Base-by-base conservation (phyloP, 2,329 filamentous ascomycete genomes). In the Aspergillus persii region DNA sequence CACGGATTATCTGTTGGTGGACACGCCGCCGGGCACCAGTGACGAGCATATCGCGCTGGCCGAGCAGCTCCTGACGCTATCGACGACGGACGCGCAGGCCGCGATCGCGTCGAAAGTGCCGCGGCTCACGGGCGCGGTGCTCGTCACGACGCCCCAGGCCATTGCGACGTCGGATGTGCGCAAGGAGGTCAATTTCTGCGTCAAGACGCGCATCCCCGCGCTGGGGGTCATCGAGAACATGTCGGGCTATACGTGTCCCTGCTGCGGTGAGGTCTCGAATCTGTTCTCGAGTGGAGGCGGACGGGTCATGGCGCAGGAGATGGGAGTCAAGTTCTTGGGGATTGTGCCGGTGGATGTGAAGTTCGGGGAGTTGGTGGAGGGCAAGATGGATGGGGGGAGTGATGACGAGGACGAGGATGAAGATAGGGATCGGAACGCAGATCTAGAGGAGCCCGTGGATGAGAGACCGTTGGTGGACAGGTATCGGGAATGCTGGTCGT, bases 211-310 rank as follows among this genome's bases (percentile, higher is more conserved):
- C 31, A 88, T 96, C 52, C 81, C 83, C 2, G 86, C 96, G 39
- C 80, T 98, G 9, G 95, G 95, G 0, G 93, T 99, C 1, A 85
- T 99, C 50, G 95, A 99, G 79, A 99, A 99, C 74, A 98, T 99
- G 95, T 76, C 76, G 1, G 79, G 79, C 0, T 81, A 80, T 71
- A 74, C 79, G 53, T 81, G 79, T 66, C 85, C 85, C 12, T 87
- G 85, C 61, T 88, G 85, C 70, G 83, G 83, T 53, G 92, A 97
- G 74, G 96, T 94, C 76, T 96, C 91, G 54, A 91, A 98, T 76
- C 85, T 98, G 54, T 99, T 99, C 74, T 92, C 89, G 54, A 93
- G 90, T 57, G 95, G 95, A 3, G 95, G 95, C 3, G 95, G 95
- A 7, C 82, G 91, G 74, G 84, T 90, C 27, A 96, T 99, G 92